Base-by-base conservation (phyloP, 129 eudicot genomes). In the Artemisia argyi region DNA sequence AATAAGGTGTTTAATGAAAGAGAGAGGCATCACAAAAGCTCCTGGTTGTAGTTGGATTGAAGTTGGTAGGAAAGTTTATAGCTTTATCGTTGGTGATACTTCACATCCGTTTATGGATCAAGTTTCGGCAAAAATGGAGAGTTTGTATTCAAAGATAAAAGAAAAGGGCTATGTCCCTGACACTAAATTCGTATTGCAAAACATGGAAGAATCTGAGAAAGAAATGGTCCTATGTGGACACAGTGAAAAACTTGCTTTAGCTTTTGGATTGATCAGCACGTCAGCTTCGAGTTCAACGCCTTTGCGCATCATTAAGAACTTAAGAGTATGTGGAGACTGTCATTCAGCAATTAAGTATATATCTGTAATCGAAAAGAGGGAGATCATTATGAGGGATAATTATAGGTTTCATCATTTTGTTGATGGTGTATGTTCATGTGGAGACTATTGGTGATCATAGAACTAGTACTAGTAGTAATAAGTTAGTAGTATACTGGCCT, bases 21-120 rank as follows among this genome's bases (percentile, higher is more conserved):
- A 69, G 8, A 61, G 56, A 60, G 73, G 77, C 5, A 77, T 78
- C 1, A 59, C 48, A 28, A 83, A 83, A 75, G 9, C 75, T 58
- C 83, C 86, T 5, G 83, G 80, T 3, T 76, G 78, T 56, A 72
- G 82, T 77, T 82, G 83, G 86, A 82, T 82, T 78, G 82, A 82
- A 64, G 72, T 82, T 13, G 78, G 61, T 18, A 73, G 78, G 59
- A 82, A 73, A 78, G 74, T 82, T 52, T 63, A 82, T 48, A 67
- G 79, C 70, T 82, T 82, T 57, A 20, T 72, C 32, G 81, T 67
- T 17, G 83, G 82, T 42, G 82, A 82, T 63, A 68, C 48, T 68
- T 57, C 76, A 14, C 79, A 82, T 61, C 79, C 79, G 42, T 73
- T 72, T 26, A 82, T 75, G 76, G 81, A 69, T 68, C 55, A 70